phyloP scores from a whole-genome alignment of 371 early-diverging fungal genomes.

The Dichotomocladium elegans region DNA sequence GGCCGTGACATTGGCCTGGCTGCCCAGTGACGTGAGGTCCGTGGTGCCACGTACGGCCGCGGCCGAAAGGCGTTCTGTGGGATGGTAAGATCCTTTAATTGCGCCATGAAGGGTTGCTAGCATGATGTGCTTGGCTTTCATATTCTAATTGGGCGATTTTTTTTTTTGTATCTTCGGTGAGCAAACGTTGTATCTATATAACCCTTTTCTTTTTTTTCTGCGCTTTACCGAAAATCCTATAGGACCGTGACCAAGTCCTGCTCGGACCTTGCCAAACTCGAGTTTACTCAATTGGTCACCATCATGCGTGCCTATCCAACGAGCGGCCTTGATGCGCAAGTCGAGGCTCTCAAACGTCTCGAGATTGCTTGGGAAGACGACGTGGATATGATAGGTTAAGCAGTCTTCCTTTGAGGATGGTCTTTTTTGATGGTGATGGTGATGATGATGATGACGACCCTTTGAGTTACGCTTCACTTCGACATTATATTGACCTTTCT shows the following conservation, averaged over 20 bases:
- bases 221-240: constrained; percentile 12
- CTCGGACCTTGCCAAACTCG: constrained; percentile 1
- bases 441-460: constrained; percentile 1
- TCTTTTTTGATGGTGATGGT: no score
- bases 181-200: no score
- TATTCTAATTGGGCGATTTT: constrained; percentile 4
- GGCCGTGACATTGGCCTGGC: constrained; percentile 8
- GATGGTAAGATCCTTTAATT: constrained; percentile 9
- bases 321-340: constrained; percentile 4
- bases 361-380: constrained; percentile 12
- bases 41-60: constrained; percentile 10
- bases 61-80: not conserved
- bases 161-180: no score
- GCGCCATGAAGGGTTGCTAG: constrained; percentile 13
- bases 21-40: constrained; percentile 4
- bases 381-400: constrained; percentile 7
- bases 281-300: constrained; percentile 5
- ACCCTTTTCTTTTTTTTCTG: no score
- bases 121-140: constrained; percentile 7
- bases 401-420: constrained; percentile 9
- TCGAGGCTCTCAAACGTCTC: constrained; percentile 10
- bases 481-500: constrained; percentile 16
- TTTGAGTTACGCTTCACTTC: constrained; percentile 14
- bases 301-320: constrained; percentile 6
- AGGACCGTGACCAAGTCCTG: constrained; percentile 13